Conservation (phyloP, 2,329 filamentous ascomycete species). For the Alternaria rosae region DNA sequence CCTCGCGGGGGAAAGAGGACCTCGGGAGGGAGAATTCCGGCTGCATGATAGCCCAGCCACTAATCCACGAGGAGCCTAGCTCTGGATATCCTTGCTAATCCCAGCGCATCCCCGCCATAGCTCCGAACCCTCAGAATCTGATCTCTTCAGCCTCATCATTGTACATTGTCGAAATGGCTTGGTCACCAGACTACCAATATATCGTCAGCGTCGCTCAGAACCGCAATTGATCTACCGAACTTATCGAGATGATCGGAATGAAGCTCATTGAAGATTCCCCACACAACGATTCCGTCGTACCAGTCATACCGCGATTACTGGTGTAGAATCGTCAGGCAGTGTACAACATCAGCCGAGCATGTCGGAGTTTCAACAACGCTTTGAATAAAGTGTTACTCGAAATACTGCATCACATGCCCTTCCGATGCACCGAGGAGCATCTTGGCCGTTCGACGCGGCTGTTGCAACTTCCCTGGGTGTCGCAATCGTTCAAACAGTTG, state of each 20-base stretch:
- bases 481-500: neutral
- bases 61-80: neutral
- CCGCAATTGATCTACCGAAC: neutral
- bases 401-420: neutral
- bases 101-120: neutral
- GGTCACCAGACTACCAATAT: accelerated
- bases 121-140: neutral
- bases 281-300: neutral
- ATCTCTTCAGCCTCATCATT: neutral
- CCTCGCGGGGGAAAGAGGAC: neutral
- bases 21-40: neutral
- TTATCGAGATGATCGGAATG: neutral
- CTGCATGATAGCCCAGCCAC: neutral
- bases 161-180: neutral
- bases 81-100: neutral
- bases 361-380: neutral
- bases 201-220: neutral
- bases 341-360: neutral
- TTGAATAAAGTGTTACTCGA: neutral
- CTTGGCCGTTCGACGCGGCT: neutral
- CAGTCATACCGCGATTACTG: neutral
- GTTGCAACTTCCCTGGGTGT: neutral
- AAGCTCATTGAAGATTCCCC: neutral
- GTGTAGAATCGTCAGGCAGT: neutral
- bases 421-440: neutral